Evolutionary conservation across 805 yeast genomes (phyloP).

Genomic region (Yamadazyma phyllophila): DNA sequence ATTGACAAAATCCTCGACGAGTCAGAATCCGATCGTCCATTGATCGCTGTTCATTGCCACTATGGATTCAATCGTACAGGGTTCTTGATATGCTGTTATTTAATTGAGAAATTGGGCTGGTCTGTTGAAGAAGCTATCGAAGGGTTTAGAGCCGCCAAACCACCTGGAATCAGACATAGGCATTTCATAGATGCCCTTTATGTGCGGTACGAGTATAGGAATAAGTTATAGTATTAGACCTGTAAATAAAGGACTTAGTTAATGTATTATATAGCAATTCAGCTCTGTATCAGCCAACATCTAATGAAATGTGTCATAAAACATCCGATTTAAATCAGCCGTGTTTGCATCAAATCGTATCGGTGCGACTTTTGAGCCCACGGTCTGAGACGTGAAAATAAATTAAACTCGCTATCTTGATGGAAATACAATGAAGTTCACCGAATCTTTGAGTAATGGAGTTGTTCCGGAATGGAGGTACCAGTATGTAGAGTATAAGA

Average conservation of each 20-base stretch:
- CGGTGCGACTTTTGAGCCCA: not conserved
- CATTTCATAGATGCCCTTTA: conserved; percentile 74
- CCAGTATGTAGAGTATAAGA: conserved; percentile 70
- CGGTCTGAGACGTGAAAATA: not conserved
- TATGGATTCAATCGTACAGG: conserved; percentile 83
- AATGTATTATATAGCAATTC: not conserved
- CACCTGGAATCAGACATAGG: conserved; percentile 75
- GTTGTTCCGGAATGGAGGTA: conserved; percentile 87
- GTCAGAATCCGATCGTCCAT: conserved; percentile 26
- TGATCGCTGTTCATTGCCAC: conserved; percentile 72
- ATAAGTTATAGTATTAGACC: conserved; percentile 13
- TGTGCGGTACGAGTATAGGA: conserved; percentile 47
- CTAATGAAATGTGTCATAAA: too few relatives aligned
- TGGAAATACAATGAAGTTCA: conserved; percentile 57
- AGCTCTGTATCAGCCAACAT: not conserved
- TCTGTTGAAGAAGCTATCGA: conserved; percentile 60
- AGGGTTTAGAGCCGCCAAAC: conserved; percentile 54
- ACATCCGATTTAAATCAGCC: too few relatives aligned
- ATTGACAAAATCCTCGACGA: conserved; percentile 44
- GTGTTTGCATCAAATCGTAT: not conserved
- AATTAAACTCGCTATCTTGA: too few relatives aligned
- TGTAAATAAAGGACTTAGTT: too few relatives aligned
- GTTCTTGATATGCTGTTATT: conserved; percentile 64
- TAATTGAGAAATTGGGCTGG: conserved; percentile 60
- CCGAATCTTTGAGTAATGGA: conserved; percentile 62